A percentile compares a stretch with the other conserved stretches of the same genome.
Evolutionary conservation across 148 eudicot species (phyloP).

Genomic region (Nyssa sinensis): DNA sequence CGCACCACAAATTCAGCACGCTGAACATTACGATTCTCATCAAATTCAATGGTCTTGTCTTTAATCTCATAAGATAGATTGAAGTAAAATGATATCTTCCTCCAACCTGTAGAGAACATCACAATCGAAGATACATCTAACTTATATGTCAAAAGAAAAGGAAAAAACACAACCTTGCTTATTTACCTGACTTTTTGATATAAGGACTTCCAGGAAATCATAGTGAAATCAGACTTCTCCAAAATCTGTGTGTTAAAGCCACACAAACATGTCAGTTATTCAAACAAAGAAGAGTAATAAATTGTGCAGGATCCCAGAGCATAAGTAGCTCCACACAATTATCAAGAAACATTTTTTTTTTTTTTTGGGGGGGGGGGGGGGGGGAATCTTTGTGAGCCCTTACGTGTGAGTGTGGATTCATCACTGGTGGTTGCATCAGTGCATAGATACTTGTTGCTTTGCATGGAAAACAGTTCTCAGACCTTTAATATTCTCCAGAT

Average conservation of each 20-base stretch:
- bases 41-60: constrained; percentile 89
- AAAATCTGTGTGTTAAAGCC: constrained; percentile 52
- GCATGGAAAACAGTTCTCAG: background rate
- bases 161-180: background rate
- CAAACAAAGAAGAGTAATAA: background rate
- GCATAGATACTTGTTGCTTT: background rate
- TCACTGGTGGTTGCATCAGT: background rate
- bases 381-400: no score
- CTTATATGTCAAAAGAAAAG: background rate
- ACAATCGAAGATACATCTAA: background rate
- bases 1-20: constrained; percentile 95
- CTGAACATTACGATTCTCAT: constrained; percentile 77
- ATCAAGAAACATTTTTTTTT: no score
- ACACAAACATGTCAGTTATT: constrained; percentile 3
- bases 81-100: constrained; percentile 95
- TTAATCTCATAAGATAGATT: constrained; percentile 87
- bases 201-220: constrained; percentile 82
- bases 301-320: background rate
- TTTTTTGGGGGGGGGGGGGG: no score
- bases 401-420: background rate
- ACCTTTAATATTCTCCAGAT: no score
- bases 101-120: constrained; percentile 61
- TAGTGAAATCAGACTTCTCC: constrained; percentile 77
- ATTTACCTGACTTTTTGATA: constrained; percentile 82
- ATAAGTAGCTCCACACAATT: background rate